These are phyloP conservation scores for Vaccinium myrtillus DNA, from an alignment of 148 eudicot species.

Conservation along the genomic window DNA sequence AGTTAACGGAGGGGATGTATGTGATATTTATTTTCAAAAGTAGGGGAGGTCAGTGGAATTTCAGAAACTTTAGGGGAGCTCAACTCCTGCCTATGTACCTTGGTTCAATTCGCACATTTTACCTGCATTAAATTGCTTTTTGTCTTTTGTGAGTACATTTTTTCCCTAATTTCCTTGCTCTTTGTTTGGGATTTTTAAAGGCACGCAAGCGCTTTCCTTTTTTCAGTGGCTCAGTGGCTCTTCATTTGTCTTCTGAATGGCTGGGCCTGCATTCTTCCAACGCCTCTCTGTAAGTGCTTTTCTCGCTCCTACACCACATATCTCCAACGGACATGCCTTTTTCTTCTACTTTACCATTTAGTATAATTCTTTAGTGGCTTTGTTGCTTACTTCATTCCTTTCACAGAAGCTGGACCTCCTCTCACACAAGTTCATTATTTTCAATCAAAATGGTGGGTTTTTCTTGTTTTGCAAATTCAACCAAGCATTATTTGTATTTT, in stretches of 20 bases:
- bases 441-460: neutral
- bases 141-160: too few species aligned
- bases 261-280: neutral
- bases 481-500: neutral
- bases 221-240: neutral
- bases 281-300: neutral
- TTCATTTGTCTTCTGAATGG: neutral
- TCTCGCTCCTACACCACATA: neutral
- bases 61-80: too few species aligned
- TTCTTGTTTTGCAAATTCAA: constrained; percentile 5
- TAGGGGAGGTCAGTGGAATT: too few species aligned
- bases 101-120: too few species aligned
- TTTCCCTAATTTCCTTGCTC: too few species aligned
- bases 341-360: neutral
- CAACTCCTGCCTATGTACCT: too few species aligned
- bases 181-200: neutral
- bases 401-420: constrained; percentile 1
- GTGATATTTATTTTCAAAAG: too few species aligned
- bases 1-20: too few species aligned
- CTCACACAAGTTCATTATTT: neutral
- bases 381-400: constrained; percentile 3
- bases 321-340: neutral
- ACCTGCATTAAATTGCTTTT: too few species aligned
- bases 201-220: neutral
- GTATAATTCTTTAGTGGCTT: neutral